Evolutionary conservation across 2,329 filamentous ascomycete species (phyloP).

Genomic region (Ambrosiella cleistominuta): DNA sequence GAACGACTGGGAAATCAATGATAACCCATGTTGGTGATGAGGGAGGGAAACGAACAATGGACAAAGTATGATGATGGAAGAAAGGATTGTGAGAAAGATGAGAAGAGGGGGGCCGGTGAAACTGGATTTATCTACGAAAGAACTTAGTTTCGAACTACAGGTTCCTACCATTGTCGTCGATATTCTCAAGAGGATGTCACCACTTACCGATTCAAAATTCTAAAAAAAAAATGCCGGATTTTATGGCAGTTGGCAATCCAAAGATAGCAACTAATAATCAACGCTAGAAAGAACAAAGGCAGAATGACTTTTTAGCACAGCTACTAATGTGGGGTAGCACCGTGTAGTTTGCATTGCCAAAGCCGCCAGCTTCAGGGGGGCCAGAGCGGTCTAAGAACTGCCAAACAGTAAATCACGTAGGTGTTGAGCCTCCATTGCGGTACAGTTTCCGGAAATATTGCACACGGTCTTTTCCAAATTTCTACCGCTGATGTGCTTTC

Average conservation of each 20-base stretch:
- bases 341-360: not conserved
- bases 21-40: slow-evolving; percentile 1
- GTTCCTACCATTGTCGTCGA: not conserved
- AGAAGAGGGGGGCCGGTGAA: not conserved
- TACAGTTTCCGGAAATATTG: not conserved
- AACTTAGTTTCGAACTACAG: not conserved
- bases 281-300: not conserved
- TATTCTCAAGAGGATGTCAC: not conserved
- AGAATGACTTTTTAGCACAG: not conserved
- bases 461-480: not conserved
- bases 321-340: not conserved
- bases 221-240: not conserved
- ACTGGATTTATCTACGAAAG: not conserved
- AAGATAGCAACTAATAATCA: not conserved
- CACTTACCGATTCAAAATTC: not conserved
- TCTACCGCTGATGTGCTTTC: not conserved
- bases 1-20: slow-evolving; percentile 5
- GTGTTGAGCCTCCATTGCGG: too few species aligned
- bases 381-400: too few species aligned
- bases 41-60: not conserved
- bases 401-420: too few species aligned
- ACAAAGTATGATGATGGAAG: not conserved
- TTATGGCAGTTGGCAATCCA: not conserved
- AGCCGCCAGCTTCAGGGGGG: too few species aligned
- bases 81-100: not conserved